Base-by-base conservation (phyloP, 306 rosid species). In the Quercus robur region DNA sequence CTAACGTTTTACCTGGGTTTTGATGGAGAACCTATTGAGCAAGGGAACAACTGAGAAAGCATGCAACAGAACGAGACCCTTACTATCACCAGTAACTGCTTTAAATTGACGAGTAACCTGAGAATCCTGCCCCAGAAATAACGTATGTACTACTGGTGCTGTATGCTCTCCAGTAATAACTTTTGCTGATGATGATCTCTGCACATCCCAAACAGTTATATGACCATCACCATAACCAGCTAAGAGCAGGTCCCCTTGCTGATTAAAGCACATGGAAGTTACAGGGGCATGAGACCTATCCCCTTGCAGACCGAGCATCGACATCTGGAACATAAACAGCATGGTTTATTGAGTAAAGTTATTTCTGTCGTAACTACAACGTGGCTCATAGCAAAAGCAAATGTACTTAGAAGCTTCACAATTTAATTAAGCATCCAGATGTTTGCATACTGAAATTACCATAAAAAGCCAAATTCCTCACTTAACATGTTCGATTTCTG, bases 191-290 rank as follows among this genome's bases (percentile, higher is more conserved):
- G 88, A 88, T 69, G 89, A 88, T 85, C 86, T 95, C 87, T 87
- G 95, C 71, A 91, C 87, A 78, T 95, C 99, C 99, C 99, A 95
- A 70, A 95, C 79, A 54, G 90, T 90, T 73, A 93, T 83, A 81
- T 91, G 99, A 83, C 98, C 99, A 81, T 93, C 96, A 71, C 88
- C 89, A 41, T 91, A 95, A 84, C 99, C 99, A 77, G 99, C 98
- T 77, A 95, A 85, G 79, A 95, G 98, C 83, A 95, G 85, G 85
- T 95, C 99, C 67, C 97, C 99, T 82, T 90, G 99, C 86, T 89
- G 98, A 87, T 87, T 95, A 86, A 95, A 91, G 88, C 92, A 91
- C 87, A 95, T 75, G 44, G 99, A 93, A n/a, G 98, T 91, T 66
- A 93, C 96, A 13, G 98, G 83, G 75, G 95, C 90, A 69, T 86